These are phyloP conservation scores for Ascochyta fabae DNA, from an alignment of 2,329 filamentous ascomycete species.

Conservation along the genomic window DNA sequence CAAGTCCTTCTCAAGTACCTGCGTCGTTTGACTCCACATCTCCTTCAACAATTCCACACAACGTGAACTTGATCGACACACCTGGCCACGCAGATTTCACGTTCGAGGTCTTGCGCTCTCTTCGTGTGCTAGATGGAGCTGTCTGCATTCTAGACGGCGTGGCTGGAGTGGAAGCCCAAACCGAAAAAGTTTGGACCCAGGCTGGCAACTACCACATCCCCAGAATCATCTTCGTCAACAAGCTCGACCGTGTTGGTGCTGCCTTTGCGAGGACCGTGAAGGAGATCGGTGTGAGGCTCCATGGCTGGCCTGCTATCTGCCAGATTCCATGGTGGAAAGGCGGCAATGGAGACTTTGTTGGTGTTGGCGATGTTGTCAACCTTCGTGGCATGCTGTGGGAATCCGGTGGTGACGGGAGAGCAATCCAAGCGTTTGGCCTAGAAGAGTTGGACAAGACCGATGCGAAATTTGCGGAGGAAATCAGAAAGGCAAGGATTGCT, in stretches of 20 bases:
- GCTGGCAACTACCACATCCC: constrained; percentile 87
- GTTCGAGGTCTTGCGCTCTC: constrained; percentile 90
- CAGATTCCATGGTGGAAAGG: constrained; percentile 93
- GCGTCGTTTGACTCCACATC: constrained; percentile 43
- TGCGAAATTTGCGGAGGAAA: constrained; percentile 64
- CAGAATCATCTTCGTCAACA: constrained; percentile 81
- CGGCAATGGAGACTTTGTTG: constrained; percentile 75
- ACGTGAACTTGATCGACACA: constrained; percentile 74
- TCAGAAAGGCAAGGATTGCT: constrained; percentile 75
- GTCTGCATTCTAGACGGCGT: constrained; percentile 94
- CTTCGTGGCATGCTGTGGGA: constrained; percentile 78
- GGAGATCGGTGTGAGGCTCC: constrained; percentile 80
- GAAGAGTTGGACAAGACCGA: constrained; percentile 60
- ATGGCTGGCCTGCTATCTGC: constrained; percentile 87
- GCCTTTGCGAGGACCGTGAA: constrained; percentile 83
- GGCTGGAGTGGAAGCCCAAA: constrained; percentile 94
- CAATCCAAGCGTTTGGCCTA: constrained; percentile 63
- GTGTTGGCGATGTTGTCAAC: constrained; percentile 83
- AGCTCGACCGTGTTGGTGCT: constrained; percentile 82
- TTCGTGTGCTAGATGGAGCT: constrained; percentile 86
- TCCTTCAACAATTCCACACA: constrained; percentile 62
- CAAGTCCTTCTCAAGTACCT: constrained; percentile 36
- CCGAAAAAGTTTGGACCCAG: constrained; percentile 93
- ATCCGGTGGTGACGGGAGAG: constrained; percentile 68
- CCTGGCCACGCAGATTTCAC: constrained; percentile 97